Evolutionary conservation across 257 asterid genomes (phyloP).

Genomic region (Solanum corneliomulleri): DNA sequence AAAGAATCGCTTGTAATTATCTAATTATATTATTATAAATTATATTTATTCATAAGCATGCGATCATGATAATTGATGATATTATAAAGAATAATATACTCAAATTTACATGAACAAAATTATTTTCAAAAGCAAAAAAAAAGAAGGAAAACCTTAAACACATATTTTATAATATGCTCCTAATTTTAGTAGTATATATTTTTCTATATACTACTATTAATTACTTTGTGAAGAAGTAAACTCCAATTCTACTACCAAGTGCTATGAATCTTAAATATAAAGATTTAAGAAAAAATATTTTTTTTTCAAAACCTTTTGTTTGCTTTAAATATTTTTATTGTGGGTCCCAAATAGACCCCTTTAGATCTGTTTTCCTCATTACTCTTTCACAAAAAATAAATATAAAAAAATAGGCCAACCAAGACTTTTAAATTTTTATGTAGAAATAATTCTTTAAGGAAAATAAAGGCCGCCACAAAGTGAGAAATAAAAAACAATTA

Average conservation of each 20-base stretch:
- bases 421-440: neutral
- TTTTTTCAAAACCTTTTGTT: neutral
- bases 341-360: neutral
- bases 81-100: too few relatives aligned
- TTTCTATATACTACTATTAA: neutral
- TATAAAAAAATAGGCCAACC: neutral
- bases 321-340: neutral
- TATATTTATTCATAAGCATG: too few relatives aligned
- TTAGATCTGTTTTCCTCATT: constrained; percentile 2
- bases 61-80: rapidly evolving
- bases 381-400: neutral
- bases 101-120: too few relatives aligned
- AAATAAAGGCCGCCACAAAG: neutral
- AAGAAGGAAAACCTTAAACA: too few relatives aligned
- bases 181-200: neutral
- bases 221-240: neutral
- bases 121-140: too few relatives aligned
- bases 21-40: too few relatives aligned
- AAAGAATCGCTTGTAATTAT: too few relatives aligned
- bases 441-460: neutral
- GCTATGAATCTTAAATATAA: neutral
- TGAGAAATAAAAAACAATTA: neutral
- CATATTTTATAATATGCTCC: neutral
- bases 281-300: neutral
- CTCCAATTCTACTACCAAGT: neutral